A percentile compares a stretch with the other conserved stretches of the same genome.
Evolutionary conservation across 2,329 filamentous ascomycete genomes (phyloP).

Genomic region (Elsinoe necatrix): DNA sequence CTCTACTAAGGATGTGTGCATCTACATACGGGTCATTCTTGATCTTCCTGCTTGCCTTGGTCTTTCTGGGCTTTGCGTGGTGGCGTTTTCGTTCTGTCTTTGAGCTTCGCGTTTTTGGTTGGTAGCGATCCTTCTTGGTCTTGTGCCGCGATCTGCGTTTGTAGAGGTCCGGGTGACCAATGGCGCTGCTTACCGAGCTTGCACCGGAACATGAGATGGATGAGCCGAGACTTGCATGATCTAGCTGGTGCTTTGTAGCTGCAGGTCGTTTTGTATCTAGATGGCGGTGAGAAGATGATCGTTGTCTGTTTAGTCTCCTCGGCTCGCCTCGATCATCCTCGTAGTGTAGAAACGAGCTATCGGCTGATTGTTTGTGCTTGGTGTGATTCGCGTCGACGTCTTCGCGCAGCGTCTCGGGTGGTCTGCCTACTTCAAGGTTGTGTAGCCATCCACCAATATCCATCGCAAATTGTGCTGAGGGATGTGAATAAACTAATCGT

Average conservation of each 20-base stretch:
- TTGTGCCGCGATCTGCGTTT: constrained; percentile 39
- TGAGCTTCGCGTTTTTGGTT: constrained; percentile 26
- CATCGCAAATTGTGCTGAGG: background rate
- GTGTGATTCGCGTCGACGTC: background rate
- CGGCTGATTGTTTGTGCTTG: background rate
- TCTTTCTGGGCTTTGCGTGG: constrained; percentile 13
- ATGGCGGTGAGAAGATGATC: background rate
- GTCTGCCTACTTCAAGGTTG: background rate
- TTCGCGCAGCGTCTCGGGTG: background rate
- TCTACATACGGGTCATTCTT: background rate
- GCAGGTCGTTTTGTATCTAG: background rate
- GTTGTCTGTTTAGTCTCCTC: background rate
- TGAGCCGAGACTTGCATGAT: background rate
- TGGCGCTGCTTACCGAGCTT: background rate
- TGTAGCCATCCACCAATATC: constrained; percentile 2
- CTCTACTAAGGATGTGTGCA: background rate
- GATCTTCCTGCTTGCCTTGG: background rate
- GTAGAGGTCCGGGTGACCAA: constrained; percentile 24
- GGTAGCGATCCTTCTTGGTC: constrained; percentile 40
- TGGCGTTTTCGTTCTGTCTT: constrained; percentile 28
- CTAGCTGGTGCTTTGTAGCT: background rate
- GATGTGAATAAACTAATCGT: no score
- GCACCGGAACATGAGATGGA: background rate
- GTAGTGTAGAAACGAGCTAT: background rate
- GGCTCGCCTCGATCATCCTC: background rate